phyloP scores from a whole-genome alignment of 495 filamentous ascomycete species.

The Clohesyomyces aquaticus region DNA sequence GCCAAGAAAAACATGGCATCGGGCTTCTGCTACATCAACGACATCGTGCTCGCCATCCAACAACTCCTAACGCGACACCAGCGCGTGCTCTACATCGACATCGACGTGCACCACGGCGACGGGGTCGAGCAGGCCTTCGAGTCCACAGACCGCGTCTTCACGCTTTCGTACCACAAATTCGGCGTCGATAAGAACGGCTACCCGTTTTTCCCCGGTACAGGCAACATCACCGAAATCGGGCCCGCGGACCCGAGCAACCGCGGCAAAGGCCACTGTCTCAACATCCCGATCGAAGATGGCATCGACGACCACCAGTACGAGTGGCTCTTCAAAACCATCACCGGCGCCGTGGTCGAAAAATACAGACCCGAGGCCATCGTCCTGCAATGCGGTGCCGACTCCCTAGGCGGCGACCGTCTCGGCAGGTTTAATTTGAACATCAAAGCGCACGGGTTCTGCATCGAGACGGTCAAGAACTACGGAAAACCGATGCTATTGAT shows the following conservation, averaged over 20 bases:
- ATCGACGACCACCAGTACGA: constrained; percentile 93
- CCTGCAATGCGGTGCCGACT: constrained; percentile 95
- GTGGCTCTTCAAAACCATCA: constrained; percentile 78
- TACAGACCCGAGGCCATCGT: constrained; percentile 89
- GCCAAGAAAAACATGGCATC: constrained; percentile 92
- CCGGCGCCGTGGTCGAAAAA: constrained; percentile 70
- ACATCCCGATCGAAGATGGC: constrained; percentile 72
- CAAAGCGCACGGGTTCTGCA: constrained; percentile 86
- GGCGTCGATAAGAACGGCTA: constrained; percentile 60
- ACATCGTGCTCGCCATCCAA: constrained; percentile 94
- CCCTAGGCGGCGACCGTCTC: constrained; percentile 87
- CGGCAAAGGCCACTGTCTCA: constrained; percentile 67
- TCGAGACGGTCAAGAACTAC: constrained; percentile 80
- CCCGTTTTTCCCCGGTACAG: constrained; percentile 74
- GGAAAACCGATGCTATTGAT: constrained; percentile 82
- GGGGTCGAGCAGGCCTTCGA: constrained; percentile 97
- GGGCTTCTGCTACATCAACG: constrained; percentile 98
- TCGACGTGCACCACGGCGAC: constrained; percentile 97
- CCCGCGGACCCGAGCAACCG: constrained; percentile 63
- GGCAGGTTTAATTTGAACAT: constrained; percentile 98
- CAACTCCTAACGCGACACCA: constrained; percentile 85
- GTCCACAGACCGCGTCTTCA: constrained; percentile 94
- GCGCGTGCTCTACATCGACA: constrained; percentile 95
- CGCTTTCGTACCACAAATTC: constrained; percentile 96
- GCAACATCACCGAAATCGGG: constrained; percentile 61